phyloP scores from a whole-genome alignment of 345 rosid genomes.

The Clausena lansium region DNA sequence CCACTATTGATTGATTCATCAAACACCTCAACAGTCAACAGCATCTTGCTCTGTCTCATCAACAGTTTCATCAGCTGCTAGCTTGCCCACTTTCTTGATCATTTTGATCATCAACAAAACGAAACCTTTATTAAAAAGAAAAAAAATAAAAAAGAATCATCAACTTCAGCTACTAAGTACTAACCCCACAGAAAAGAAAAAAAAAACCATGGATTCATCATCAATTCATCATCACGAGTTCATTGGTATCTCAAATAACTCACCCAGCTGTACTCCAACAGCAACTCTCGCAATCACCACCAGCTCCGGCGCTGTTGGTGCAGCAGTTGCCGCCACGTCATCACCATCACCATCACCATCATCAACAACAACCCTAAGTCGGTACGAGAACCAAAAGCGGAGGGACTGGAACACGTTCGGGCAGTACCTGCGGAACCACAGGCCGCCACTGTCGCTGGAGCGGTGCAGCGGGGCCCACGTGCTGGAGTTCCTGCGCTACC shows the following conservation, averaged over 20 bases:
- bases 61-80: not conserved
- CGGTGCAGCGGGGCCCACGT: constrained; percentile 99
- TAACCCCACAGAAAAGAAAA: no score
- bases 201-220: constrained; percentile 42
- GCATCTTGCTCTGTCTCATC: constrained; percentile 1
- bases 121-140: no score
- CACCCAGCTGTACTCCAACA: not conserved
- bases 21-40: constrained; percentile 5
- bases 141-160: no score
- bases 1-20: not conserved
- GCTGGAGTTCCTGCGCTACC: constrained; percentile 86
- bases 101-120: not conserved
- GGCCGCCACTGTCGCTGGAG: constrained; percentile 84
- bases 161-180: no score
- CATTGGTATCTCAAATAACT: constrained; percentile 24
- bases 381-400: constrained; percentile 95
- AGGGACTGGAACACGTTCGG: constrained; percentile 98
- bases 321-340: constrained; percentile 5
- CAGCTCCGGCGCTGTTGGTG: constrained; percentile 5
- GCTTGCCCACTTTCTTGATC: not conserved
- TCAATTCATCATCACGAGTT: constrained; percentile 31
- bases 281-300: constrained; percentile 10
- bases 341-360: constrained; percentile 41
- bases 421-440: constrained; percentile 86
- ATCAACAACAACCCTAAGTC: constrained; percentile 58